These are phyloP conservation scores for Dactylella cylindrospora DNA, from an alignment of 2,329 filamentous ascomycete genomes.

Conservation along the genomic window DNA sequence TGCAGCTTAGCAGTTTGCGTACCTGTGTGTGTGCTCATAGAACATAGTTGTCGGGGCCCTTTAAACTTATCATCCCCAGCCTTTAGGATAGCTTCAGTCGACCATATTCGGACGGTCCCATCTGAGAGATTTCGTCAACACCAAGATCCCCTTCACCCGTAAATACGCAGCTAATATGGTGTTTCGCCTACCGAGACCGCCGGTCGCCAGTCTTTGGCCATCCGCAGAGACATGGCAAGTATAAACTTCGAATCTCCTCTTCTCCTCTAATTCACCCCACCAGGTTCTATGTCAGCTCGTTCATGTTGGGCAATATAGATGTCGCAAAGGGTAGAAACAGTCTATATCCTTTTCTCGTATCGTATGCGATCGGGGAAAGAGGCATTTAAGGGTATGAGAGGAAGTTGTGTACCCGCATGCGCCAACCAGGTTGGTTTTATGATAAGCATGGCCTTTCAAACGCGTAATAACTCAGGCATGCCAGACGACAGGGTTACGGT, in stretches of 20 bases:
- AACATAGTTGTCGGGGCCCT: constrained; percentile 86
- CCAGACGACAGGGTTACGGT: no score
- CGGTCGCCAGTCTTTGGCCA: constrained; percentile 85
- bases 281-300: background rate
- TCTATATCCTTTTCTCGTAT: no score
- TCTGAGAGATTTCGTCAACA: constrained; percentile 59
- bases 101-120: constrained; percentile 97
- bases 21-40: constrained; percentile 97
- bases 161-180: constrained; percentile 1
- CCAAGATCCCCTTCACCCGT: background rate
- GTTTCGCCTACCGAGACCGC: constrained; percentile 72
- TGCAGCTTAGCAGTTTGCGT: constrained; percentile 64
- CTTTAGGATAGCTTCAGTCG: constrained; percentile 87
- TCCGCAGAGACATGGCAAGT: constrained; percentile 97
- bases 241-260: constrained; percentile 98
- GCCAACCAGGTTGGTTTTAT: constrained; percentile 95
- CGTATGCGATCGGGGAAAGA: background rate
- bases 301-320: no score
- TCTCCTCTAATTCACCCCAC: constrained; percentile 66
- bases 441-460: constrained; percentile 65
- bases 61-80: constrained; percentile 71
- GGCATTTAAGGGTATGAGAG: no score
- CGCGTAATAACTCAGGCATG: constrained; percentile 4
- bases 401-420: constrained; percentile 69
- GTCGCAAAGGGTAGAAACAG: constrained; percentile 17